Base-by-base conservation (phyloP, 805 yeast genomes). In the Cyberlindnera suaveolens region DNA sequence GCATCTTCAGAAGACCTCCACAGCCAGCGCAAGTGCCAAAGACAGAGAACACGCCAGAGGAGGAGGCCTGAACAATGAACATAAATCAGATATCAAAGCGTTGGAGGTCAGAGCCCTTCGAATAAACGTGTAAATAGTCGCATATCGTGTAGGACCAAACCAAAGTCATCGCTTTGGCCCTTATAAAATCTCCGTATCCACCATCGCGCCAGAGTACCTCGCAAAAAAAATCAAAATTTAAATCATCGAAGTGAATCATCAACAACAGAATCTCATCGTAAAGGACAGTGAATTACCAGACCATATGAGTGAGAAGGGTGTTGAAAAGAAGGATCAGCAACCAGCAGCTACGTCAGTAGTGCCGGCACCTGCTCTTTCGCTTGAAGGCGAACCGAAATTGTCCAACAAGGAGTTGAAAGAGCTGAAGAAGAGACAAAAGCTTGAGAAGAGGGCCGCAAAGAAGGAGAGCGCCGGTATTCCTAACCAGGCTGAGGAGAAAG, bases 371-470 rank as follows among this genome's bases (percentile, higher is more conserved):
- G 34, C 31, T 6, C 36, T 35, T 13, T 32, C 45, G 14, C 32
- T 43, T 36, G 47, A 42, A 14, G 61, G 45, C 18, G 59, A 56
- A 29, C 61, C 61, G 46, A 64, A 66, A 43, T 61, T 82, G 36
- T 65, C 85, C 9, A 86, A 86, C 51, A 89, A 88, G 55, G 95
- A 90, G 62, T 70, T 87, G 48, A 90, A 90, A 62, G 96, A 87
- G 54, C 68, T 81, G 61, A 86, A 88, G 61, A 90, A 89, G 70
- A 78, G 78, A 54, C 96, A 89, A 57, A 90, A 91, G 66, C 93
- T 93, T 13, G 95, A 93, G 33, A 86, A 87, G 61, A 74, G 98
- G 61, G 93, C 96, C 3, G 96, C 96, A 3, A 78, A 81, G 50
- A 89, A 86, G 58, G 85, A 75, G 51, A 82, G 80, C 7, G 74